Conservation (phyloP, 345 rosid species). For the Cardamine chenopodiifolia region DNA sequence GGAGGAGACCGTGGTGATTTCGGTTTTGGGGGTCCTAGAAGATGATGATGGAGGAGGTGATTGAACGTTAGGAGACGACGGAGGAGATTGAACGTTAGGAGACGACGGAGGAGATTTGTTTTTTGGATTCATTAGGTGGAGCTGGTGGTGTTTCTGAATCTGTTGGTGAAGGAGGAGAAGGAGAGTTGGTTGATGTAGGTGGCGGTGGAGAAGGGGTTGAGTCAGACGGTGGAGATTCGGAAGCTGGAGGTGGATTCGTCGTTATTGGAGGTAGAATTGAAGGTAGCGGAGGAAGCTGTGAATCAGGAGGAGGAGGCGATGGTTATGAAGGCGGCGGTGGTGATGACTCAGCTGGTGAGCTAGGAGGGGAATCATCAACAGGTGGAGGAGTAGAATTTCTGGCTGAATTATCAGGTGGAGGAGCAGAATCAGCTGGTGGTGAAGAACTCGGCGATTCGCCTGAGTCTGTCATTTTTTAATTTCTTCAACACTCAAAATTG, state of each 20-base stretch:
- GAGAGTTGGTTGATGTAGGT: conserved; percentile 37
- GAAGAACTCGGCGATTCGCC: conserved; percentile 50
- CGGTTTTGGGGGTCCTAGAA: conserved; percentile 24
- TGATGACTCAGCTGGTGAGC: conserved; percentile 35
- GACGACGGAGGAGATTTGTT: too few relatives aligned
- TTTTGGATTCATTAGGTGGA: conserved; percentile 21
- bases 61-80: conserved; percentile 12
- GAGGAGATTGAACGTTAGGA: too few relatives aligned
- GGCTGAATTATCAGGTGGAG: conserved; percentile 21
- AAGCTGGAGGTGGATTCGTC: conserved; percentile 11
- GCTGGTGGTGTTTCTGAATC: conserved; percentile 38
- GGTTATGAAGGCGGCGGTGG: conserved; percentile 36
- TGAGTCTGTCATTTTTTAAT: conserved; percentile 49
- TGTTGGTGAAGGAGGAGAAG: conserved; percentile 39
- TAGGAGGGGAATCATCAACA: conserved; percentile 26
- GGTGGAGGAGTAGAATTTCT: conserved; percentile 32
- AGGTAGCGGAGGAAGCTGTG: conserved; percentile 27
- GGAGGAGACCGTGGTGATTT: conserved; percentile 28
- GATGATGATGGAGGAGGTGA: conserved; percentile 32
- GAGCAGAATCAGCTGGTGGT: conserved; percentile 25
- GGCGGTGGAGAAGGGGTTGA: conserved; percentile 32
- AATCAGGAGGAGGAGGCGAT: conserved; percentile 38
- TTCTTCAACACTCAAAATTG: background rate
- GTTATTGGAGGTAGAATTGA: conserved; percentile 30
- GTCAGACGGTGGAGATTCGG: conserved; percentile 31